A percentile compares a stretch with the other conserved stretches of the same genome.
Evolutionary conservation across 768 basidiomycete species (phyloP).

Genomic region (Leccinum rimulosum): DNA sequence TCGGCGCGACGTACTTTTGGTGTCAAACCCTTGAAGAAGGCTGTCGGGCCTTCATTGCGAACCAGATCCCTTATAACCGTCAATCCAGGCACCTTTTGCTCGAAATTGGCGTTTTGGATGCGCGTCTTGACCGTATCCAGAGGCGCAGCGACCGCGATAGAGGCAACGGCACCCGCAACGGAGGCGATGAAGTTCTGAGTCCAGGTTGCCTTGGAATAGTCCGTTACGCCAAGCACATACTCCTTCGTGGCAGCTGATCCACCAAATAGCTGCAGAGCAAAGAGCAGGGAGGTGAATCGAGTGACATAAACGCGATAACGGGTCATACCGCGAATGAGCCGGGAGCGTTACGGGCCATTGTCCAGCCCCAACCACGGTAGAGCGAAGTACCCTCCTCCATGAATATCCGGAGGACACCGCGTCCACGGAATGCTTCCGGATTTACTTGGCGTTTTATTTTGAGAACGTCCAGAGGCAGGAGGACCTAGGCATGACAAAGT

Average conservation of each 20-base stretch:
- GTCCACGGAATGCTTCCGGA: conserved; percentile 96
- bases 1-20: conserved; percentile 68
- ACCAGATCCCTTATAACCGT: conserved; percentile 83
- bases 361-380: conserved; percentile 99
- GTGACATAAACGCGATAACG: not conserved
- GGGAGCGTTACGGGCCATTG: conserved; percentile 95
- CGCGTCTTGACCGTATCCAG: conserved; percentile 96
- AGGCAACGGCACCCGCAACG: conserved; percentile 89
- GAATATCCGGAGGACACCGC: conserved; percentile 86
- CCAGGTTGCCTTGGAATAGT: conserved; percentile 97
- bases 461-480: conserved; percentile 94
- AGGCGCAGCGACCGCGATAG: conserved; percentile 94
- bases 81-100: conserved; percentile 74
- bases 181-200: conserved; percentile 96
- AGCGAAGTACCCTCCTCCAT: conserved; percentile 88
- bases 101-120: conserved; percentile 98
- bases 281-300: not conserved
- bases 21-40: conserved; percentile 96
- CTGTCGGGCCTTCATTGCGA: conserved; percentile 76
- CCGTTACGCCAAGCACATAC: conserved; percentile 81
- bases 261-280: conserved; percentile 81
- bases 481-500: conserved; percentile 47
- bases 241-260: conserved; percentile 95
- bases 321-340: conserved; percentile 88
- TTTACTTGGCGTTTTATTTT: conserved; percentile 99